These are phyloP conservation scores for Verticillium nonalfalfae DNA, from an alignment of 2,329 filamentous ascomycete genomes.

Conservation along the genomic window DNA sequence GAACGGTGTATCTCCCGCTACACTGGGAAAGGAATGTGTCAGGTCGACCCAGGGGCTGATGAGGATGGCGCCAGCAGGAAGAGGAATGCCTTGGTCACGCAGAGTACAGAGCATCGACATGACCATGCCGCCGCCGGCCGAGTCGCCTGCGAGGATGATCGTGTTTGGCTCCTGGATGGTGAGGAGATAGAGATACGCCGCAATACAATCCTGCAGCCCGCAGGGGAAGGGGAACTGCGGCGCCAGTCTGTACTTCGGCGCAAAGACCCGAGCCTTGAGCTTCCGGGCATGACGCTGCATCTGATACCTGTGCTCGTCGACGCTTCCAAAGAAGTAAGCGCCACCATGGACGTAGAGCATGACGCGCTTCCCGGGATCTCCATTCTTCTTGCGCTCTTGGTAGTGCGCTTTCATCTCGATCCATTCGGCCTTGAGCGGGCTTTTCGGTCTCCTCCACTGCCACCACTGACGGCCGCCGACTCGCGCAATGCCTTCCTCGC, in stretches of 20 bases:
- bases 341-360: conserved; percentile 95
- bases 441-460: conserved; percentile 71
- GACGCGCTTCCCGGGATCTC: conserved; percentile 60
- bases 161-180: conserved; percentile 69
- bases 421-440: conserved; percentile 77
- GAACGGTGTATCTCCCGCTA: conserved; percentile 62
- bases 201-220: conserved; percentile 81
- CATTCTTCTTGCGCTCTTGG: conserved; percentile 58
- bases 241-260: conserved; percentile 78
- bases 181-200: conserved; percentile 79
- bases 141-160: conserved; percentile 86
- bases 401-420: conserved; percentile 90
- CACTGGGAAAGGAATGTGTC: conserved; percentile 90
- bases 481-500: conserved; percentile 62
- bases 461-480: conserved; percentile 84
- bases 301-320: conserved; percentile 97
- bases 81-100: conserved; percentile 73
- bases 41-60: conserved; percentile 96
- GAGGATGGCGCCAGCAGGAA: conserved; percentile 84
- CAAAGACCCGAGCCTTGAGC: conserved; percentile 82
- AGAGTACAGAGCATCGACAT: conserved; percentile 72
- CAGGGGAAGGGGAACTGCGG: conserved; percentile 97
- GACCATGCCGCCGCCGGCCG: conserved; percentile 88
- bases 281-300: conserved; percentile 94
- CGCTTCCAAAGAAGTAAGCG: conserved; percentile 91